Conservation (phyloP, 495 filamentous ascomycete species). For the Xylaria nigripes region DNA sequence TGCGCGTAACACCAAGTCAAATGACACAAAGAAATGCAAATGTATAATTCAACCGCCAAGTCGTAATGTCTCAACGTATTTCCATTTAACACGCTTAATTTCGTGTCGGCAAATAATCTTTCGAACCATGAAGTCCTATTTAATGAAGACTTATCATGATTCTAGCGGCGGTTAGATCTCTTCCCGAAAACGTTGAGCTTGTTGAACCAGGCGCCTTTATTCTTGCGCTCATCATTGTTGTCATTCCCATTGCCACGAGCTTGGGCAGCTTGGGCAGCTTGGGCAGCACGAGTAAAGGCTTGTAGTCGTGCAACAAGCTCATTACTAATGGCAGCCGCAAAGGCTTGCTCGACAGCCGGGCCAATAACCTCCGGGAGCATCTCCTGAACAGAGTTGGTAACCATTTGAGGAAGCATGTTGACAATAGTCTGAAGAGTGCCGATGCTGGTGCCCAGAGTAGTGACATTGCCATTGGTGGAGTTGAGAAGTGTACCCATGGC, state of each 20-base stretch:
- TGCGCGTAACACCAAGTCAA: not conserved
- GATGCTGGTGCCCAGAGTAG: constrained; percentile 13
- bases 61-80: too few species aligned
- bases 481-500: constrained; percentile 19
- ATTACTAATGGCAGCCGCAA: constrained; percentile 3
- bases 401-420: constrained; percentile 22
- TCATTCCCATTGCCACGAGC: not conserved
- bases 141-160: not conserved
- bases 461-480: constrained; percentile 24
- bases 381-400: not conserved
- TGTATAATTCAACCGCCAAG: too few species aligned
- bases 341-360: not conserved
- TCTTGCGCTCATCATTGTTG: not conserved
- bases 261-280: not conserved
- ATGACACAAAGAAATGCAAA: too few species aligned
- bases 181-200: constrained; percentile 3
- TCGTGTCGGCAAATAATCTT: too few species aligned
- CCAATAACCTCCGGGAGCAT: constrained; percentile 6
- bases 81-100: too few species aligned
- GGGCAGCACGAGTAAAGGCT: not conserved
- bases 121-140: not conserved
- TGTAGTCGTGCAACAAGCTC: constrained; percentile 6
- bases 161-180: not conserved
- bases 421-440: constrained; percentile 17
- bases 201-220: not conserved